Percentiles rank a stretch among this genome's conserved stretches.
Conservation (phyloP, 2,329 filamentous ascomycete genomes). For the Microdochium nivale region DNA sequence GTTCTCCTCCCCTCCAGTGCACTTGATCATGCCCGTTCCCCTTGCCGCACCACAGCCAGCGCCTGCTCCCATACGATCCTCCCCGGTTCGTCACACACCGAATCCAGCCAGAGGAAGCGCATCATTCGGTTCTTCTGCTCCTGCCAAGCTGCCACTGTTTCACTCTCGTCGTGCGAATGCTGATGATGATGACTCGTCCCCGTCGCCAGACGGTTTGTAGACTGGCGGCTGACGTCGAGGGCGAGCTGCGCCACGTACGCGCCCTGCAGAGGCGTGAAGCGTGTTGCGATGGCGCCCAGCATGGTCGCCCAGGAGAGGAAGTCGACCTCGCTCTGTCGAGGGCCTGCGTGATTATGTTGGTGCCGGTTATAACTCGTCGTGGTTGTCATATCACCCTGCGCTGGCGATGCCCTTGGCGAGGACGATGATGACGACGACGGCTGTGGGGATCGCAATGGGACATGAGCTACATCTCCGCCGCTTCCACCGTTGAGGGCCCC, state of each 20-base stretch:
- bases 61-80: neutral
- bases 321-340: neutral
- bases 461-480: too few relatives aligned
- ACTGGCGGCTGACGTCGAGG: neutral
- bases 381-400: neutral
- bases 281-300: neutral
- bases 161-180: neutral
- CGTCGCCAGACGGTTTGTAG: neutral
- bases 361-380: neutral
- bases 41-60: neutral
- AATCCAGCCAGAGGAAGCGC: neutral
- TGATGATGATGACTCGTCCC: neutral
- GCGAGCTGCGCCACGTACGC: neutral
- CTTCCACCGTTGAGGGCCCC: too few relatives aligned
- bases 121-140: neutral
- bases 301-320: neutral
- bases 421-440: neutral
- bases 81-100: neutral
- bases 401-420: neutral
- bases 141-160: neutral
- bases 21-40: too few relatives aligned
- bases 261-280: neutral
- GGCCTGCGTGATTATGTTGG: neutral
- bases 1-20: too few relatives aligned
- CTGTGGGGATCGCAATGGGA: neutral